Conservation (phyloP, 306 rosid genomes). For the Morella rubra region DNA sequence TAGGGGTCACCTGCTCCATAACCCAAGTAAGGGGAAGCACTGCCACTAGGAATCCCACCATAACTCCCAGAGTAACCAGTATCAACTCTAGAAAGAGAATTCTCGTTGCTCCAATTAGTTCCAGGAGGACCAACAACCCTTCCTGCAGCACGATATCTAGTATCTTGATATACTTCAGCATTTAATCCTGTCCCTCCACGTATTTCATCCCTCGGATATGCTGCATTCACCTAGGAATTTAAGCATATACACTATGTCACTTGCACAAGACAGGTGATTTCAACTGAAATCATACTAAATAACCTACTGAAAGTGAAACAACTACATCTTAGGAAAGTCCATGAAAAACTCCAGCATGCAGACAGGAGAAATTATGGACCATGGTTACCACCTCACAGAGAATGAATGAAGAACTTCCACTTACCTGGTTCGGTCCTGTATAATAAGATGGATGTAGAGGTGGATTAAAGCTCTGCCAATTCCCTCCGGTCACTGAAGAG, state of each 20-base stretch:
- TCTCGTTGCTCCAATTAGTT: conserved; percentile 16
- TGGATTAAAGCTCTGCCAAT: conserved; percentile 17
- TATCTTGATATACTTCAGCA: conserved; percentile 32
- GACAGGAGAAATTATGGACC: neutral
- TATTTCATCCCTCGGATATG: conserved; percentile 13
- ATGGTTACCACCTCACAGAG: neutral
- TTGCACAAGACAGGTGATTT: neutral
- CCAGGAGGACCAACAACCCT: conserved; percentile 21
- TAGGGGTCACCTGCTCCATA: conserved; percentile 20
- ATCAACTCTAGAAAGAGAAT: conserved; percentile 22
- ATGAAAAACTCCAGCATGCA: neutral
- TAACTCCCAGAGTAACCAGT: conserved; percentile 21
- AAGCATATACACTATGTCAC: neutral
- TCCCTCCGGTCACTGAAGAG: conserved; percentile 28
- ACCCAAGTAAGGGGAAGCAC: conserved; percentile 9
- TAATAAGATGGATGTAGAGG: conserved; percentile 14
- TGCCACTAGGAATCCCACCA: conserved; percentile 10
- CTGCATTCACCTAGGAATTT: conserved; percentile 23
- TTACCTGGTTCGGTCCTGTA: conserved; percentile 36
- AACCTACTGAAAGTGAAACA: neutral
- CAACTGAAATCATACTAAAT: neutral
- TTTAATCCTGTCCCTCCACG: conserved; percentile 26
- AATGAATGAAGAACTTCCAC: conserved; percentile 19
- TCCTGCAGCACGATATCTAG: conserved; percentile 24
- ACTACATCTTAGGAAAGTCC: neutral